Evolutionary conservation across 2,329 filamentous ascomycete species (phyloP).

Genomic region (Microdochium nivale): DNA sequence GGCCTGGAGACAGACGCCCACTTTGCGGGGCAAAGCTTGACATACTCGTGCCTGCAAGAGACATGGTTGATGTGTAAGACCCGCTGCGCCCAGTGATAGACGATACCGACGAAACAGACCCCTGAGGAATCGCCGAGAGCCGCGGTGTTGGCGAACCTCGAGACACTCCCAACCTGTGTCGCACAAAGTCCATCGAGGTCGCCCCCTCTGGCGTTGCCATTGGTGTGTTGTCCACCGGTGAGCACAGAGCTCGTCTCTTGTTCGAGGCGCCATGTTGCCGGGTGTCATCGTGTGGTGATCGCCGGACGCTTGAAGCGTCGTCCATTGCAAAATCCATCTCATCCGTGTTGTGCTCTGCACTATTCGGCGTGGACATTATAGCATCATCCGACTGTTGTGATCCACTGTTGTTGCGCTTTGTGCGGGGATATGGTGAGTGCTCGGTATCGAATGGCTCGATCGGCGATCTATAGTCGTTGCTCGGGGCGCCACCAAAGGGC

Average conservation of each 20-base stretch:
- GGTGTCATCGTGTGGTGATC: conserved; percentile 37
- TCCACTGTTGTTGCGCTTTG: conserved; percentile 39
- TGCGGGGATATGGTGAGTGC: conserved; percentile 34
- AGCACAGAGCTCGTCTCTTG: conserved; percentile 49
- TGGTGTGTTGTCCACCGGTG: conserved; percentile 37
- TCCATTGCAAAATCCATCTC: conserved; percentile 37
- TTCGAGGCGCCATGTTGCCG: conserved; percentile 34
- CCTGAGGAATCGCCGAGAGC: conserved; percentile 35
- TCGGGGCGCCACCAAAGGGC: conserved; percentile 28
- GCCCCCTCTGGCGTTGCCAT: background rate
- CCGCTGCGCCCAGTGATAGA: conserved; percentile 28
- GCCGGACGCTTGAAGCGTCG: conserved; percentile 28
- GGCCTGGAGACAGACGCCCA: conserved; percentile 36
- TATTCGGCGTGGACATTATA: conserved; percentile 32
- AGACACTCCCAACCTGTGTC: background rate
- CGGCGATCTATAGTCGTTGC: conserved; percentile 33
- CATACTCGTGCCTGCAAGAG: conserved; percentile 32
- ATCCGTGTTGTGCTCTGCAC: conserved; percentile 40
- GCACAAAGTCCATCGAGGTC: background rate
- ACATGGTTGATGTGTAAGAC: conserved; percentile 38
- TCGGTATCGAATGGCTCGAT: conserved; percentile 36
- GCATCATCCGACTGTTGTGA: conserved; percentile 31
- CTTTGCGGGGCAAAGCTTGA: conserved; percentile 34
- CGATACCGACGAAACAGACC: conserved; percentile 34
- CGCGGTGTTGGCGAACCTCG: conserved; percentile 46